Conservation (phyloP, 108 stramenopile species). For the Chaetoceros muelleri region DNA sequence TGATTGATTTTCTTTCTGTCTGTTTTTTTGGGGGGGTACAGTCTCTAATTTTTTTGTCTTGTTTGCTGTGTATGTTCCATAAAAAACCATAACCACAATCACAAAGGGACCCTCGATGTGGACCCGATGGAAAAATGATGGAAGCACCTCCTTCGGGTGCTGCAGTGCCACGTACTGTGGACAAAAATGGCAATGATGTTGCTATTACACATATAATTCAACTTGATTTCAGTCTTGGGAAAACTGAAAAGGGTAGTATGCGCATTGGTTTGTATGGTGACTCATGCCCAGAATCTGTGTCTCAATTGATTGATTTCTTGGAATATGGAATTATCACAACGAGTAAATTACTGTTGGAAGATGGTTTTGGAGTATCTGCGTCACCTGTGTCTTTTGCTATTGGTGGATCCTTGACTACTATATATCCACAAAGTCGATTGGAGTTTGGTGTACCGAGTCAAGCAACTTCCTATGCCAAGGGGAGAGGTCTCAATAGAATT, state of each 20-base stretch:
- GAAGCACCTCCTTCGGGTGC: conserved; percentile 28
- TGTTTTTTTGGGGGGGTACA: no score
- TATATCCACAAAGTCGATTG: conserved; percentile 39
- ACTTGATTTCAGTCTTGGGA: conserved; percentile 40
- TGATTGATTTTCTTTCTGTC: no score
- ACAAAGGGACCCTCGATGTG: conserved; percentile 45
- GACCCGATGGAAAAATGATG: conserved; percentile 44
- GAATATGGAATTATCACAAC: conserved; percentile 36
- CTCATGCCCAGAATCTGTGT: conserved; percentile 24
- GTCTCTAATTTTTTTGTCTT: no score
- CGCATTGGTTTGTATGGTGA: conserved; percentile 64
- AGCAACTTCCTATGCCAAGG: conserved; percentile 49
- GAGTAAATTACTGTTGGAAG: conserved; percentile 37
- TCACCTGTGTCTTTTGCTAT: conserved; percentile 27
- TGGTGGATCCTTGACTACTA: conserved; percentile 21
- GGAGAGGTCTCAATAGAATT: conserved; percentile 22
- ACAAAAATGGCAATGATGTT: neutral
- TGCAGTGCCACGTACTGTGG: conserved; percentile 22
- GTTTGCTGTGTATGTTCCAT: no score
- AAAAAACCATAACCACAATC: no score
- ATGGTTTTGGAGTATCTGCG: conserved; percentile 35
- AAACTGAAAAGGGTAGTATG: conserved; percentile 35
- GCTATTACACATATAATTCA: conserved; percentile 47
- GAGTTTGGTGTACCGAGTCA: conserved; percentile 69
- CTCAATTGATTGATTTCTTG: conserved; percentile 46